These are phyloP conservation scores for Boletellus sp. DNA, from an alignment of 768 basidiomycete genomes.

Conservation along the genomic window DNA sequence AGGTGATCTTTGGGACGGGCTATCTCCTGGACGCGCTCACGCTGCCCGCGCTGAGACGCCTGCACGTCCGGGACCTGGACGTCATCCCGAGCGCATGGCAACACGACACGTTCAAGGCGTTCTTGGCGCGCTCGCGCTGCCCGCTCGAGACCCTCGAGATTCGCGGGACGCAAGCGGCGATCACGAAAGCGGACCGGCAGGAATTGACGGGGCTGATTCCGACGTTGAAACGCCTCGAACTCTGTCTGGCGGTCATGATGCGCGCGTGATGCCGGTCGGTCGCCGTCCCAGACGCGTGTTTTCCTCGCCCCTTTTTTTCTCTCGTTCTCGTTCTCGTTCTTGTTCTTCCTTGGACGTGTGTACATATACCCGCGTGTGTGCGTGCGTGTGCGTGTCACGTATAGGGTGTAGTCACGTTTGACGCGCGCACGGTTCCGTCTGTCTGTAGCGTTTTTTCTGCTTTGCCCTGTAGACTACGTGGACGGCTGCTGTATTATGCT, in stretches of 20 bases:
- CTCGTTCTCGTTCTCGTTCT: no score
- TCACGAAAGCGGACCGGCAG: conserved; percentile 13
- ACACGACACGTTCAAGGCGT: conserved; percentile 11
- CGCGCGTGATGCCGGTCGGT: background rate
- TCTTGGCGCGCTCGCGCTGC: conserved; percentile 19
- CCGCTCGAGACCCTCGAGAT: conserved; percentile 17
- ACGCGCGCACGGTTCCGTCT: no score
- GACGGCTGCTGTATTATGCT: no score
- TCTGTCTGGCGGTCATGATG: conserved; percentile 10
- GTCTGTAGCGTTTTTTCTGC: no score
- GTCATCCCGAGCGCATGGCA: conserved; percentile 16
- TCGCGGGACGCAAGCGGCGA: conserved; percentile 8
- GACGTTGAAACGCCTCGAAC: conserved; percentile 16
- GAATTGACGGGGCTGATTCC: conserved; percentile 15
- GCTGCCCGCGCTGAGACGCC: conserved; percentile 9
- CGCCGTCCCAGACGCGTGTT: no score
- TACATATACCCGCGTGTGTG: no score
- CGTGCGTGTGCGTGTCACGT: no score
- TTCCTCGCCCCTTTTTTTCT: no score
- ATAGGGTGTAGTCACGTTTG: no score
- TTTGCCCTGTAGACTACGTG: no score
- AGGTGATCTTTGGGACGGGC: conserved; percentile 1
- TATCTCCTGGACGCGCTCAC: conserved; percentile 13
- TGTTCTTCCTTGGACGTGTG: no score
- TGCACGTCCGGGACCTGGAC: conserved; percentile 14